Base-by-base conservation (phyloP, 345 rosid species). In the Pistacia vera region DNA sequence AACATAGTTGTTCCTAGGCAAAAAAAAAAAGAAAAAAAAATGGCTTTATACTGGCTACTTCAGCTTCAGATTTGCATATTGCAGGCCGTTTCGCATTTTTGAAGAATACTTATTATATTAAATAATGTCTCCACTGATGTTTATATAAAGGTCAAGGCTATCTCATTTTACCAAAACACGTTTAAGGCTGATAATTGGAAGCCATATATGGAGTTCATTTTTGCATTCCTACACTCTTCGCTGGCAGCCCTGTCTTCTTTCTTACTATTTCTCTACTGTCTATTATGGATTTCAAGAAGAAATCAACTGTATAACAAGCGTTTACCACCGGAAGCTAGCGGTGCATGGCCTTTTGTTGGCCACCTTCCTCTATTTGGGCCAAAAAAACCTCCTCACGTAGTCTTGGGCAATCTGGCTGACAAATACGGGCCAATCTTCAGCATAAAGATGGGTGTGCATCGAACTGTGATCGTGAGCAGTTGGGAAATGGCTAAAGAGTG, bases 361-460 rank as follows among this genome's bases (percentile, higher is more conserved):
- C 86, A 86, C 64, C 86, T 83, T 11, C 89, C 48, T 54, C 77
- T 83, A 8, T 52, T 86, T 8, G 77, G 73, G 0, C 77, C 79
- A 3, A n/a, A 67, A 4, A 3, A 58, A 28, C 73, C 77, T 0
- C 78, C 70, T 6, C 82, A 77, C 36, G 4, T 5, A 4, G n/a
- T 38, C 4, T 69, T 85, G 11, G 87, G 78, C 22, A 35, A 57
- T 5, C 57, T 82, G 69, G 80, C 80, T 4, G 83, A 77, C 18
- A 77, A 72, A 17, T 75, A 75, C 25, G 85, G 82, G 0, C 80
- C 82, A 6, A 77, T 80, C 49, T 82, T 82, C 66, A 75, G 54
- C 4, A 33, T 85, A 46, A 68, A 75, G 49, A 35, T 79, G 2
- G 88, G 86, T 2, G n/a, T 63, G 46, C 65, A 51, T 30, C 80